These are phyloP conservation scores for Lasiodiplodia citricola DNA, from an alignment of 2,329 filamentous ascomycete species.

Conservation along the genomic window DNA sequence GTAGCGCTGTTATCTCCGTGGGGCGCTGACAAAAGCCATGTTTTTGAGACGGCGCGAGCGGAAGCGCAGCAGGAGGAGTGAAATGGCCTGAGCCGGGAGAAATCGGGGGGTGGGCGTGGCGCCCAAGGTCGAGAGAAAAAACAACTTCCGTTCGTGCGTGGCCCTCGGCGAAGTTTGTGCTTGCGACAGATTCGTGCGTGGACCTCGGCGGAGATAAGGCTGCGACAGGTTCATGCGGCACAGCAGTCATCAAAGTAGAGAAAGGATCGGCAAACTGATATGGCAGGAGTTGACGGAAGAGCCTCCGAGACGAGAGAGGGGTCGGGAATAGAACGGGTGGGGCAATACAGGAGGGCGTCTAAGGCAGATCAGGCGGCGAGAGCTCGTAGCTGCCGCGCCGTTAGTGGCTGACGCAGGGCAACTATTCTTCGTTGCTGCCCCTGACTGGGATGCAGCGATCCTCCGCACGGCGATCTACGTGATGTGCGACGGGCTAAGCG, in stretches of 20 bases:
- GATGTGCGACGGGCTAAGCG: constrained; percentile 7
- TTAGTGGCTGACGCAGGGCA: neutral
- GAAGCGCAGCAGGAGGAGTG: neutral
- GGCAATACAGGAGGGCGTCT: neutral
- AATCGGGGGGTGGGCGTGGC: neutral
- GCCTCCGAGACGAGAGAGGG: neutral
- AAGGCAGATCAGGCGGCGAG: neutral
- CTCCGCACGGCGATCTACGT: constrained; percentile 6
- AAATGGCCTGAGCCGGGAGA: neutral
- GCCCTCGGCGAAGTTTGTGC: neutral
- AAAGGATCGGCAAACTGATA: neutral
- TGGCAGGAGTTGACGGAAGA: neutral
- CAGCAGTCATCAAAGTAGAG: neutral
- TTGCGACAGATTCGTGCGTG: neutral
- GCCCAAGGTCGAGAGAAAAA: too few species aligned
- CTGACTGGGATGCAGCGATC: constrained; percentile 9
- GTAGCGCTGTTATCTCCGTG: too few species aligned
- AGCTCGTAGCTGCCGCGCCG: neutral
- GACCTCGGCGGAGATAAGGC: neutral
- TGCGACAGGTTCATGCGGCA: too few species aligned
- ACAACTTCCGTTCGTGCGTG: neutral
- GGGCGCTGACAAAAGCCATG: too few species aligned
- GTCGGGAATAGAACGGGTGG: neutral
- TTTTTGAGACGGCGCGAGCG: neutral
- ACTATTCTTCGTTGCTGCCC: neutral